These are phyloP conservation scores for Boehmeria nivea DNA, from an alignment of 306 rosid species.

Conservation along the genomic window DNA sequence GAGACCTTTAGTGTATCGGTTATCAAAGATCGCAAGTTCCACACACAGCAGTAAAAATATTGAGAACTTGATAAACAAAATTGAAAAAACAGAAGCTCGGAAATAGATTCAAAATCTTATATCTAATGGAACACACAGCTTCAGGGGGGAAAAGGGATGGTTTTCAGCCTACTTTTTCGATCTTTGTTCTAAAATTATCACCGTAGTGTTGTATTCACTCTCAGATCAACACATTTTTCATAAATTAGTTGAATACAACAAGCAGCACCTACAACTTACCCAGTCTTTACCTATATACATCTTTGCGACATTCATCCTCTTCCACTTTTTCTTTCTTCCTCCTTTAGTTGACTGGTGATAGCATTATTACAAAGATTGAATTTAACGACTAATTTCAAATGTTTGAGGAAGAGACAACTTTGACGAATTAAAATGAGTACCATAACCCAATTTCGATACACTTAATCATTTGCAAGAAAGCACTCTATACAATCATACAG, in stretches of 20 bases:
- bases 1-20: background rate
- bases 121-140: background rate
- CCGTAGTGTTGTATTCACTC: background rate
- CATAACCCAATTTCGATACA: too few species aligned
- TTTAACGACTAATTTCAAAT: constrained; percentile 15
- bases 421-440: constrained; percentile 5
- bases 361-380: constrained; percentile 22
- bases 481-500: too few species aligned
- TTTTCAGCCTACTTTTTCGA: background rate
- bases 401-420: background rate
- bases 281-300: constrained; percentile 25
- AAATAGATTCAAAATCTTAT: background rate
- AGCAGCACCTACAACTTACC: constrained; percentile 14
- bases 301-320: constrained; percentile 16
- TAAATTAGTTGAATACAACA: background rate
- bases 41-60: background rate
- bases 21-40: background rate
- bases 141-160: background rate
- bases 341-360: constrained; percentile 17
- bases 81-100: background rate
- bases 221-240: background rate
- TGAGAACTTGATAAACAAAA: background rate
- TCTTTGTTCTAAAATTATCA: background rate
- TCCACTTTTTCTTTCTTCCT: constrained; percentile 31
- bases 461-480: too few species aligned